Conservation (phyloP, 371 early-diverging fungal genomes). For the Syncephalis fuscata region DNA sequence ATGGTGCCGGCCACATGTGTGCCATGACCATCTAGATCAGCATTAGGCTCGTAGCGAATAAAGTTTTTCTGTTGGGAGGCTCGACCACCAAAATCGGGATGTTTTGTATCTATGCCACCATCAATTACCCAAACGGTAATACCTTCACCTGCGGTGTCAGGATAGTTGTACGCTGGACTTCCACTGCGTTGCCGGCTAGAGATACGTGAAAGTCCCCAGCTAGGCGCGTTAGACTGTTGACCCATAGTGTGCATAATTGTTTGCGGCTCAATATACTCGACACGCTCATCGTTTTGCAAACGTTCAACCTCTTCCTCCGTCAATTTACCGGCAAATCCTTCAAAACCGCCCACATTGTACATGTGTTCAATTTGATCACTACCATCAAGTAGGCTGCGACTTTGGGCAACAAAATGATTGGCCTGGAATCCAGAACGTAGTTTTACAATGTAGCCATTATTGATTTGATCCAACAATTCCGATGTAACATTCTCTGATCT, state of each 20-base stretch:
- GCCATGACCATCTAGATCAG: slow-evolving; percentile 28
- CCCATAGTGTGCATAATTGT: slow-evolving; percentile 50
- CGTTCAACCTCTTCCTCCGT: slow-evolving; percentile 32
- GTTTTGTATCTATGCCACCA: slow-evolving; percentile 28
- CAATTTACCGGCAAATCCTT: slow-evolving; percentile 73
- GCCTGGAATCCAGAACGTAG: too few species aligned
- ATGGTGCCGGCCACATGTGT: slow-evolving; percentile 74
- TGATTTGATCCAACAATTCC: too few species aligned
- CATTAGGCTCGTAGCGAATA: background rate
- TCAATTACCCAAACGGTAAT: slow-evolving; percentile 31
- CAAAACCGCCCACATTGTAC: too few species aligned
- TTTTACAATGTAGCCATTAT: too few species aligned
- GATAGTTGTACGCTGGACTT: slow-evolving; percentile 12
- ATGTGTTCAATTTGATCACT: too few species aligned
- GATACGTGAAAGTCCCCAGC: slow-evolving; percentile 38
- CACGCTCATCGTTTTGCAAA: too few species aligned
- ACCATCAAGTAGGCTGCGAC: too few species aligned
- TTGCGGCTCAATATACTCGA: slow-evolving; percentile 55
- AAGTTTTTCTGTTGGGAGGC: slow-evolving; percentile 9
- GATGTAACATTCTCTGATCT: too few species aligned
- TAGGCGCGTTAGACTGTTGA: too few species aligned
- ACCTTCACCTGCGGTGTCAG: slow-evolving; percentile 17
- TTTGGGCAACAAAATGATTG: too few species aligned
- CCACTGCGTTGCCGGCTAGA: slow-evolving; percentile 17
- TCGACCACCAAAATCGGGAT: slow-evolving; percentile 29